Base-by-base conservation (phyloP, 2,329 filamentous ascomycete genomes). In the Fusarium nurragi region DNA sequence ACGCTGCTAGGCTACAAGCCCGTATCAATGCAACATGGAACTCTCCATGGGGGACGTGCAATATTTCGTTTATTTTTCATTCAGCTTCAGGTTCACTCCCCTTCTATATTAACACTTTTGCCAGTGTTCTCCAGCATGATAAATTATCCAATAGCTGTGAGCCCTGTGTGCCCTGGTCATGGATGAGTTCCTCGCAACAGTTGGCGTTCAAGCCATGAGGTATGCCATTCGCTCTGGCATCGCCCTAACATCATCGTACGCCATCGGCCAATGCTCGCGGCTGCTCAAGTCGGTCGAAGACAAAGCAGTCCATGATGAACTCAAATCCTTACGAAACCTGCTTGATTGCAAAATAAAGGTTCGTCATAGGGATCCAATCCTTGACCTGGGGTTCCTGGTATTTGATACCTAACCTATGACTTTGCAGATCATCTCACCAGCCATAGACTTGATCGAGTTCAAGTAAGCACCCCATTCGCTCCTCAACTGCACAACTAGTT, bases 191-290 rank as follows among this genome's bases (percentile, higher is more conserved):
- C 77, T 88, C 55, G 73, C 81, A 46, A 77, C 78, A 40, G 75
- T 88, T 57, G 84, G 84, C 62, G 77, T 81, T 45, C 92, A 96
- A 79, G 92, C 92, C 46, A 90, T 96, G 85, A 97, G 93, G 79
- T 96, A 95, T 85, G 93, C 93, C 75, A 94, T 97, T 71, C 84
- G 91, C 46, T 94, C 93, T 18, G 93, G 93, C 46, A 89, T 98
- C 67, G 88, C 91, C 45, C 85, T 97, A 67, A 97, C 94, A 3
- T 93, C 92, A 49, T 88, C 85, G 36, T 97, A 93, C 79, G 92
- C 93, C n/a, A 84, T 97, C 64, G 87, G 87, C 56, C 93, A 97
- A 77, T 93, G 91, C 55, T 88, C 90, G 2, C 87, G 90, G 38
- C 80, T 97, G 13, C 81, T 97, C 57, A 92, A 90, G 81, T 89